Base-by-base conservation (phyloP, 2,329 filamentous ascomycete genomes). In the Colletotrichum camelliae region DNA sequence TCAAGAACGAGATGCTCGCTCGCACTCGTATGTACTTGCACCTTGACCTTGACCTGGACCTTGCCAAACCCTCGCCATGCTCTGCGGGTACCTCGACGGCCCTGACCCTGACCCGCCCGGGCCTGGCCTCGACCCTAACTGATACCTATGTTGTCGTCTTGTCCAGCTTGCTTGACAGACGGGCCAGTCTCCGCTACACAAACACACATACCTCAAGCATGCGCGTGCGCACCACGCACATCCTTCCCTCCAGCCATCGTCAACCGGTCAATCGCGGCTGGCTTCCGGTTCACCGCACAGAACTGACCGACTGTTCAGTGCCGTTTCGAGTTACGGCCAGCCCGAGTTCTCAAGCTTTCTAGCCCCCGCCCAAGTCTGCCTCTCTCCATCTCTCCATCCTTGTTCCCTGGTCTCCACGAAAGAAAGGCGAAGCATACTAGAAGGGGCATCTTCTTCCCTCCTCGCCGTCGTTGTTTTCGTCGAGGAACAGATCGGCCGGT, bases 231-330 rank as follows among this genome's bases (percentile, higher is more conserved):
- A 31, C 24, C 65, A 37, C 52, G 52, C 66, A 48, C 16, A 60
- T 62, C 39, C 5, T 60, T 31, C 57, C 57, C 52, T 58, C 52
- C 31, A 55, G 31, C 61, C 55, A 61, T 43, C 52, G 24, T 31
- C 52, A 15, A 31, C 58, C 43, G 35, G 60, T 73, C 74, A 37
- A 52, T 58, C 64, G 70, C 70, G 65, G 39, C 58, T 61, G 60
- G 24, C 57, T 65, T 74, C 74, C 70, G 65, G 74, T 65, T n/a
- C 18, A 52, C 58, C 43, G 74, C 74, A 73, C 74, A 69, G 74
- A 68, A 60, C 57, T 21, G 24, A 48, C 71, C 58, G n/a, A 65
- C 24, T 48, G 58, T 29, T 58, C 64, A 37, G 70, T 69, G 62
- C n/a, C 29, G 74, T 76, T 76, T 76, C 74, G 37, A 65, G 60